phyloP scores from a whole-genome alignment of 2,329 filamentous ascomycete genomes.

The Fusarium buxicola region DNA sequence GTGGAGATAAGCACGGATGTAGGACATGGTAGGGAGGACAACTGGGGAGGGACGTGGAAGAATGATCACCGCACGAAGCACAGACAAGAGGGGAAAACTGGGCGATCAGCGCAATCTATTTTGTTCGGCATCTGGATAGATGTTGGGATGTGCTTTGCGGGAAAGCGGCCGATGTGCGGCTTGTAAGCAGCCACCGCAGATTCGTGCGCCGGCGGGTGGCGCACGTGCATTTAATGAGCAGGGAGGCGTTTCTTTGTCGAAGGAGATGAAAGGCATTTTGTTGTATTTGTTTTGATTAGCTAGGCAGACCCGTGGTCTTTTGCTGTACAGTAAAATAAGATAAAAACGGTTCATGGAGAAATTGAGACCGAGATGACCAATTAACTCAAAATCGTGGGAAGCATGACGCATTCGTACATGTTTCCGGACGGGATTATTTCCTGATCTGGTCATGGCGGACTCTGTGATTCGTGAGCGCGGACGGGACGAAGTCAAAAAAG shows the following conservation, averaged over 20 bases:
- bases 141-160: conserved; percentile 13
- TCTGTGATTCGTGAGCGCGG: conserved; percentile 14
- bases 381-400: neutral
- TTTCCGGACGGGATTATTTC: conserved; percentile 27
- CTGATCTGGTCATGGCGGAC: conserved; percentile 26
- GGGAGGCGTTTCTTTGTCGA: conserved; percentile 39
- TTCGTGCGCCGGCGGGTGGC: conserved; percentile 13
- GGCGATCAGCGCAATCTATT: conserved; percentile 23
- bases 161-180: neutral
- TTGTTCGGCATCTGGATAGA: conserved; percentile 17
- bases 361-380: conserved; percentile 18
- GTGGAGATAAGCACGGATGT: conserved; percentile 9
- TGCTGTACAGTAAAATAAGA: conserved; percentile 34
- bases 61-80: conserved; percentile 27
- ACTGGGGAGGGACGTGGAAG: conserved; percentile 24
- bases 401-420: conserved; percentile 4
- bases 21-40: conserved; percentile 9
- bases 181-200: neutral
- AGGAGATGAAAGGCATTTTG: conserved; percentile 22
- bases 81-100: conserved; percentile 27
- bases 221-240: conserved; percentile 27
- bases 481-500: conserved; percentile 22
- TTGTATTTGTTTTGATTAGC: conserved; percentile 37
- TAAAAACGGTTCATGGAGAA: conserved; percentile 22
- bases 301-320: conserved; percentile 22